Conservation (phyloP, 2,329 filamentous ascomycete genomes). For the Akanthomyces dipterigenus region DNA sequence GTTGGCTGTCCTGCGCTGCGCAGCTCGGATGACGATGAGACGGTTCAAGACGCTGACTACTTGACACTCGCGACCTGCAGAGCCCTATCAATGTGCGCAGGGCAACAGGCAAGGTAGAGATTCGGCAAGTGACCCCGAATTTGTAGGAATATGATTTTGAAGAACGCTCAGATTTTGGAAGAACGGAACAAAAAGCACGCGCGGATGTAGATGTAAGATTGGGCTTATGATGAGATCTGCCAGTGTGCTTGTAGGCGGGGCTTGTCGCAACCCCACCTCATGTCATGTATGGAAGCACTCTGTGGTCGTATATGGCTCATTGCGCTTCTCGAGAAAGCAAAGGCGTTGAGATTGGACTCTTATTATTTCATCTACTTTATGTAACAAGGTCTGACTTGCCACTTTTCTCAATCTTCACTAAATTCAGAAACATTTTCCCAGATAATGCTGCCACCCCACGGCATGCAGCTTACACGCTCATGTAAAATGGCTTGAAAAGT, state of each 20-base stretch:
- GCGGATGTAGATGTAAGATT: background rate
- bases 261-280: background rate
- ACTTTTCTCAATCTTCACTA: too few relatives aligned
- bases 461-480: background rate
- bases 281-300: background rate
- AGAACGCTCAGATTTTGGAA: too few relatives aligned
- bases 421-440: too few relatives aligned
- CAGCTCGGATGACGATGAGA: background rate
- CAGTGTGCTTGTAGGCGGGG: background rate
- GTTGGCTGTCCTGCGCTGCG: background rate
- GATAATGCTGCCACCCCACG: background rate
- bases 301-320: too few relatives aligned
- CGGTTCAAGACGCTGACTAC: background rate
- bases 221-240: background rate
- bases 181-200: background rate
- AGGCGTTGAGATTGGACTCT: too few relatives aligned
- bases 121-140: too few relatives aligned
- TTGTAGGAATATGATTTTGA: background rate
- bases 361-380: background rate
- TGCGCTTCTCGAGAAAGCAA: background rate
- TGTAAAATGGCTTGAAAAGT: background rate
- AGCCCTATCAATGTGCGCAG: background rate
- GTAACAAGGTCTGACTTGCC: too few relatives aligned
- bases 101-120: background rate
- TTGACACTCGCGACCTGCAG: too few relatives aligned